A percentile compares a stretch with the other conserved stretches of the same genome.
Conservation (phyloP, 1,284 basidiomycete genomes). For the Cryptococcus neoformans region DNA sequence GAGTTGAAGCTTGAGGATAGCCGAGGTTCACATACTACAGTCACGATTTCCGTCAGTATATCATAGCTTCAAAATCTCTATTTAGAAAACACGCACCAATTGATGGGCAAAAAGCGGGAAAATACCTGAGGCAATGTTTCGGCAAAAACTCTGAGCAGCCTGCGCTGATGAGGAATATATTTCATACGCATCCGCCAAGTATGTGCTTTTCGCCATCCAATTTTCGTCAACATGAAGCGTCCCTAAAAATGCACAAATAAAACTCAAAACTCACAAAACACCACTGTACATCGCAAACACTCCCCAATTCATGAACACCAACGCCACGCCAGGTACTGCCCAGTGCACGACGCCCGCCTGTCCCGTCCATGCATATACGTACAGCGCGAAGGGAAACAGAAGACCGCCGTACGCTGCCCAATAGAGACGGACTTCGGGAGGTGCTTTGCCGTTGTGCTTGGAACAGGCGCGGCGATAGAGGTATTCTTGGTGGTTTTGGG, state of each 20-base stretch:
- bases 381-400: slow-evolving; percentile 36
- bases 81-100: too few relatives aligned
- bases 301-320: slow-evolving; percentile 29
- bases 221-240: slow-evolving; percentile 3
- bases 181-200: slow-evolving; percentile 46
- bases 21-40: slow-evolving; percentile 38
- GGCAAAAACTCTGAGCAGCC: slow-evolving; percentile 43
- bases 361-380: slow-evolving; percentile 45
- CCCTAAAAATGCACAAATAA: too few relatives aligned
- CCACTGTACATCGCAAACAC: slow-evolving; percentile 40
- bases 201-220: slow-evolving; percentile 30
- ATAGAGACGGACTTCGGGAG: slow-evolving; percentile 53
- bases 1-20: slow-evolving; percentile 40
- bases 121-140: slow-evolving; percentile 39
- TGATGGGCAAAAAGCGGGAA: slow-evolving; percentile 34
- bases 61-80: too few relatives aligned
- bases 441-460: slow-evolving; percentile 41
- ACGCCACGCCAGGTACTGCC: slow-evolving; percentile 34
- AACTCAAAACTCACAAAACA: slow-evolving; percentile 29
- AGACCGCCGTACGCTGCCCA: slow-evolving; percentile 43
- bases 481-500: slow-evolving; percentile 54
- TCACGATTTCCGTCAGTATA: background rate
- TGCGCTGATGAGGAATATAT: slow-evolving; percentile 48
- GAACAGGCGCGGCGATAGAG: slow-evolving; percentile 28
- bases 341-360: slow-evolving; percentile 29